These are phyloP conservation scores for Cladobotryum mycophilum DNA, from an alignment of 2,329 filamentous ascomycete species.

Conservation along the genomic window DNA sequence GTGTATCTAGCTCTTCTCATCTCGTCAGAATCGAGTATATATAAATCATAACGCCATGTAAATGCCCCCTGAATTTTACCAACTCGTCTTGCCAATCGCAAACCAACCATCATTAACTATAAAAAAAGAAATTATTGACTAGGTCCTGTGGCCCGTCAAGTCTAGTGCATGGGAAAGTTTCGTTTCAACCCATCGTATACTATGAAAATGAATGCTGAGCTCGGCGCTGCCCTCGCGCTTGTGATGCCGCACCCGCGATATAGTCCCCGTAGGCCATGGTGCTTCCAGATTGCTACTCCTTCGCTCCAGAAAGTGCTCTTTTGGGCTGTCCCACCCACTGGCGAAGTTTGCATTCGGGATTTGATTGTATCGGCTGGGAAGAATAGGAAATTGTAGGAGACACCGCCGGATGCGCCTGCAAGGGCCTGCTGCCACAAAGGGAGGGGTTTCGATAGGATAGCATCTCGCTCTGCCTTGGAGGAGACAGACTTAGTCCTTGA, in stretches of 20 bases:
- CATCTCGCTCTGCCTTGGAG: slow-evolving; percentile 34
- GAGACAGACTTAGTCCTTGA: slow-evolving; percentile 40
- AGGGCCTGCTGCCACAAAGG: slow-evolving; percentile 82
- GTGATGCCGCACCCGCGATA: slow-evolving; percentile 96
- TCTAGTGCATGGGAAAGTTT: slow-evolving; percentile 47
- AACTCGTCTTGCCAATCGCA: background rate
- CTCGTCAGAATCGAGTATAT: too few relatives aligned
- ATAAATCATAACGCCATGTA: background rate
- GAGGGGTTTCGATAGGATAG: slow-evolving; percentile 47
- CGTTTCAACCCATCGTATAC: slow-evolving; percentile 83
- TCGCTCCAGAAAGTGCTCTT: slow-evolving; percentile 68
- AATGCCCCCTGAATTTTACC: background rate
- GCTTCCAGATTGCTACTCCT: slow-evolving; percentile 66
- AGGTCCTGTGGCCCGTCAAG: too few relatives aligned
- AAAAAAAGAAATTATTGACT: slow-evolving; percentile 11
- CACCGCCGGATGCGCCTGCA: slow-evolving; percentile 80
- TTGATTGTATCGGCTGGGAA: slow-evolving; percentile 98
- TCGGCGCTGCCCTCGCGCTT: slow-evolving; percentile 78
- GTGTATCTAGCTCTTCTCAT: background rate
- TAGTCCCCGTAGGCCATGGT: slow-evolving; percentile 75
- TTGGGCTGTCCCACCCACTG: slow-evolving; percentile 50
- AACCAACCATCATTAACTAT: background rate
- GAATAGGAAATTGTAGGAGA: slow-evolving; percentile 95
- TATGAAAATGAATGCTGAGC: slow-evolving; percentile 97
- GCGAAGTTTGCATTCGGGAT: slow-evolving; percentile 88